Base-by-base conservation (phyloP, 495 filamentous ascomycete species). In the Aspergillus hancockii region DNA sequence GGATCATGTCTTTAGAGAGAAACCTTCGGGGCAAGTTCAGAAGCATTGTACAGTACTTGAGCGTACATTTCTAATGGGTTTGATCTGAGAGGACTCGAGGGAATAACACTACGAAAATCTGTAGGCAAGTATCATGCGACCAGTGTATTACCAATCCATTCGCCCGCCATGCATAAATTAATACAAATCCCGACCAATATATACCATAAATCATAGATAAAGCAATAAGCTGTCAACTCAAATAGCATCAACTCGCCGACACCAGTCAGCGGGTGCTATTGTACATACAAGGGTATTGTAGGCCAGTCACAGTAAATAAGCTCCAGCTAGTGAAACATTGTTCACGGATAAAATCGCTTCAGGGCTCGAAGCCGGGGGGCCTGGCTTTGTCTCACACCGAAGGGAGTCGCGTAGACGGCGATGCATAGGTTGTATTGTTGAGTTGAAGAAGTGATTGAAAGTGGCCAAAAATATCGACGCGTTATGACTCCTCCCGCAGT, bases 401-500 rank as follows among this genome's bases (percentile, higher is more conserved):
- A 36, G 8, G 12, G 34, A 2, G 4, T 10, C 34, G 13, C 34
- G 13, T 10, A n/a, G n/a, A n/a, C 34, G 34, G 2, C 8, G 34
- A 14, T 36, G 34, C 34, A 5, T 36, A 31, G 18, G 28, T 18
- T 2, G 52, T 23, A 32, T 31, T 5, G 32, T 38, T 53, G 23
- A 14, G 32, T 53, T 38, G 23, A 14, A 10, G 34, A 36, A 36
- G 34, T 9, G 34, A 14, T 36, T 5, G 34, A 36, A 36, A 36
- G 1, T 36, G 34, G 34, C 9, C 8, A 41, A 41, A 14, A n/a
- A 41, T 14, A 16, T 3, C 2, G 38, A 41, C 10, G 3, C 10
- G 22, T 72, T 67, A 77, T 40, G 70, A 71, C 41, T 83, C 79
- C 59, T 81, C 79, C 56, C 73, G 80, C 61, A 81, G 45, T n/a